A percentile compares a stretch with the other conserved stretches of the same genome.
Conservation (phyloP, 768 basidiomycete species). For the Termitomyces sp. region DNA sequence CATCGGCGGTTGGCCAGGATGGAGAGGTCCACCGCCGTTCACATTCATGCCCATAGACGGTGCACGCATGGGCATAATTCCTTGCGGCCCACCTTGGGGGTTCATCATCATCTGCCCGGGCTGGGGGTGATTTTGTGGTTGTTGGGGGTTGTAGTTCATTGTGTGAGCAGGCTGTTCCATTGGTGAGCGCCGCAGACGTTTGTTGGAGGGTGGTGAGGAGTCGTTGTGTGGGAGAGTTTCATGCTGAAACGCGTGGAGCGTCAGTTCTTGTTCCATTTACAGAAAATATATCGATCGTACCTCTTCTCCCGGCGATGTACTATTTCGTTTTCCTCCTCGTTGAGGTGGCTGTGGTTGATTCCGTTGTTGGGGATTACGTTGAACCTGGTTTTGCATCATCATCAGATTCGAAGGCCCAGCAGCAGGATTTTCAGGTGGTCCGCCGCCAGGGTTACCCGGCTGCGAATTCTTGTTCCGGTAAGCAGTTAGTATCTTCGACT, state of each 20-base stretch:
- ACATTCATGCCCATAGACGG: constrained; percentile 30
- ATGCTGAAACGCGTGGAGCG: constrained; percentile 30
- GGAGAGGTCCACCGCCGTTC: constrained; percentile 22
- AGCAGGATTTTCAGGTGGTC: constrained; percentile 34
- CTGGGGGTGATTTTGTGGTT: constrained; percentile 27
- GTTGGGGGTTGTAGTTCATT: constrained; percentile 24
- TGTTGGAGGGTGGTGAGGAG: constrained; percentile 56
- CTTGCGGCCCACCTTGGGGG: constrained; percentile 34
- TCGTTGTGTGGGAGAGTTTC: constrained; percentile 48
- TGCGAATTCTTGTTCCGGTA: constrained; percentile 18
- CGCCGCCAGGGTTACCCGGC: constrained; percentile 12
- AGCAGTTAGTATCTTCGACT: constrained; percentile 25
- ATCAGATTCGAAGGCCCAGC: constrained; percentile 43
- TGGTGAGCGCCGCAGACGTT: constrained; percentile 53
- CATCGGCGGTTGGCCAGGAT: constrained; percentile 27
- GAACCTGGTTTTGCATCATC: constrained; percentile 26
- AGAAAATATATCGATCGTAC: constrained; percentile 27
- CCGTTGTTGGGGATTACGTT: constrained; percentile 28
- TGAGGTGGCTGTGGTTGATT: constrained; percentile 28
- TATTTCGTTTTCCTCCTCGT: constrained; percentile 46
- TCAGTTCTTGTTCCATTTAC: neutral
- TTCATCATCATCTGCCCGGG: constrained; percentile 31
- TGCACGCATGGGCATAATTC: constrained; percentile 38
- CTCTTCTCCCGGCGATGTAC: constrained; percentile 64
- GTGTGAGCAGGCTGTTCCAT: constrained; percentile 39